Conservation (phyloP, 1,284 basidiomycete species). For the Volvariella surrecta region DNA sequence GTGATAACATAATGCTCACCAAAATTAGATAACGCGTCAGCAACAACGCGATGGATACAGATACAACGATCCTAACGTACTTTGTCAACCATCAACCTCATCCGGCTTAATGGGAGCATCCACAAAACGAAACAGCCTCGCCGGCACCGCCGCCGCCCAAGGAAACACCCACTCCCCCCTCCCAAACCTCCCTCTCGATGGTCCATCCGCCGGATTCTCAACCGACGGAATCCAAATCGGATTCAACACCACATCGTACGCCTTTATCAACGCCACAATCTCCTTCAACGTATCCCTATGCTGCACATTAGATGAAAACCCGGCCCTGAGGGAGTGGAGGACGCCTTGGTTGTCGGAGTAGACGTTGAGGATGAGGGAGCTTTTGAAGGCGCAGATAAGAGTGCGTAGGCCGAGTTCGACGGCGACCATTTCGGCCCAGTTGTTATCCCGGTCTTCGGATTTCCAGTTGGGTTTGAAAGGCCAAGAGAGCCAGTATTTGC, state of each 20-base stretch:
- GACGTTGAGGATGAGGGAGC: slow-evolving; percentile 9
- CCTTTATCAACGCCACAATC: slow-evolving; percentile 12
- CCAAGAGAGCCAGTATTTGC: slow-evolving; percentile 6
- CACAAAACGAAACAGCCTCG: too few relatives aligned
- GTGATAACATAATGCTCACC: too few relatives aligned
- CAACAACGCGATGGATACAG: too few relatives aligned
- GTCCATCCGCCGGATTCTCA: slow-evolving; percentile 14
- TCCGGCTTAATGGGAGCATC: too few relatives aligned
- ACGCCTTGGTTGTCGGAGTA: slow-evolving; percentile 20
- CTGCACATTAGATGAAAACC: slow-evolving; percentile 13
- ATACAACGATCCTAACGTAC: too few relatives aligned
- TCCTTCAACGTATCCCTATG: slow-evolving; percentile 15
- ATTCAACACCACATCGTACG: slow-evolving; percentile 12
- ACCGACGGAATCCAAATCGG: slow-evolving; percentile 11
- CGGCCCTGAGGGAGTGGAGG: slow-evolving; percentile 12
- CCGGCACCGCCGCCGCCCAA: too few relatives aligned
- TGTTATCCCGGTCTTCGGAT: slow-evolving; percentile 17
- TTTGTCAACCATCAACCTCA: too few relatives aligned
- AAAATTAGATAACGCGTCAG: too few relatives aligned
- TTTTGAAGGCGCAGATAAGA: slow-evolving; percentile 1
- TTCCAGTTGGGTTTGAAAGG: slow-evolving; percentile 16
- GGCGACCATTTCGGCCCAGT: slow-evolving; percentile 26
- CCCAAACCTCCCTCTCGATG: slow-evolving; percentile 14
- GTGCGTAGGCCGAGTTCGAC: slow-evolving; percentile 17
- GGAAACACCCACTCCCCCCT: too few relatives aligned